Percentiles rank a stretch among this genome's conserved stretches.
Conservation (phyloP, 352 stramenopile genomes). For the Globisporangium irregulare region DNA sequence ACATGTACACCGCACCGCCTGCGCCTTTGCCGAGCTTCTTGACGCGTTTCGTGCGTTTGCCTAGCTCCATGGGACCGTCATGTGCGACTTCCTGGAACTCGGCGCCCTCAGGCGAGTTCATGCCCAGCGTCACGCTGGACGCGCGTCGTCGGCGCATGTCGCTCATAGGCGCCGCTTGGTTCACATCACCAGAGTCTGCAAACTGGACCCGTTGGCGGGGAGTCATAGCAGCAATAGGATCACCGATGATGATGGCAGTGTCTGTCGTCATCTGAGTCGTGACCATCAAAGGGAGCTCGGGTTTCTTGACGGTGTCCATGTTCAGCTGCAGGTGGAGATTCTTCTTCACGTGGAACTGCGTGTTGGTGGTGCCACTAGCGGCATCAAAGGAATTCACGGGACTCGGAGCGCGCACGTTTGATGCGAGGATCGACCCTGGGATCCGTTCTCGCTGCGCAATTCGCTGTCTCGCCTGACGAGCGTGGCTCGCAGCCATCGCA, state of each 20-base stretch:
- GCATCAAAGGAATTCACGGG: conserved; percentile 4
- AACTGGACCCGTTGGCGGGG: conserved; percentile 15
- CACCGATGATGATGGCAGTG: not conserved
- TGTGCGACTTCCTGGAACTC: conserved; percentile 75
- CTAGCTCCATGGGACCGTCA: conserved; percentile 65
- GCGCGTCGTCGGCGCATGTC: conserved; percentile 25
- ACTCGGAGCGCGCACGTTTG: conserved; percentile 18
- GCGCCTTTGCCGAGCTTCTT: conserved; percentile 81
- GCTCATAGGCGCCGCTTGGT: not conserved
- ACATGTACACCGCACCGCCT: conserved; percentile 78
- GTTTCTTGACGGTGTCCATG: conserved; percentile 33
- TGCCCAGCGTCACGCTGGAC: conserved; percentile 57
- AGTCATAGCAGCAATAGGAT: not conserved
- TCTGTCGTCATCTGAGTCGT: conserved; percentile 4
- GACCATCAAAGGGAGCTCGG: conserved; percentile 40
- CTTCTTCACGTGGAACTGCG: conserved; percentile 36
- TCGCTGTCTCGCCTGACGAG: conserved; percentile 36
- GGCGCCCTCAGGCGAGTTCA: conserved; percentile 58
- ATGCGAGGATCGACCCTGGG: not conserved
- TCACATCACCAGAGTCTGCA: not conserved
- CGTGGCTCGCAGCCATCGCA: conserved; percentile 48
- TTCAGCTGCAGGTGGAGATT: conserved; percentile 57
- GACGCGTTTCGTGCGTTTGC: conserved; percentile 57
- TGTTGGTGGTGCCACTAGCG: not conserved
- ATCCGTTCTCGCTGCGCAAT: not conserved